These are phyloP conservation scores for Artemisia argyi DNA, from an alignment of 129 eudicot species.

Conservation along the genomic window DNA sequence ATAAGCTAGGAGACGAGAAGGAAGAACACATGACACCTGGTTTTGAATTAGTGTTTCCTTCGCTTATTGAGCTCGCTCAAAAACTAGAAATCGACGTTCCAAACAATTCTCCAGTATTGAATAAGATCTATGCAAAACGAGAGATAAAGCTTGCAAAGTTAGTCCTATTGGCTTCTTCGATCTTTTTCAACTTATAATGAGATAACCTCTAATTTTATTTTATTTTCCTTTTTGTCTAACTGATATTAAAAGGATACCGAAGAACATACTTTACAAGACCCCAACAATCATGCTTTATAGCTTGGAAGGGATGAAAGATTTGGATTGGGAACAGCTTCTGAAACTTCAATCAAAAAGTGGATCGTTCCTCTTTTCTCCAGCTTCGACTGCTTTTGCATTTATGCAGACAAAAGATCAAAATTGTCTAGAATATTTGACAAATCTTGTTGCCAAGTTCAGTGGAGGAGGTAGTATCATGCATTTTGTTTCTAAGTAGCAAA, in stretches of 20 bases:
- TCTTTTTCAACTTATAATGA: neutral
- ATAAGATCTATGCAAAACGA: neutral
- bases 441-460: too few species aligned
- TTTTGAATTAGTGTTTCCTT: neutral
- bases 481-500: neutral
- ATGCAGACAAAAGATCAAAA: too few species aligned
- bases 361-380: too few species aligned
- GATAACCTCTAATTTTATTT: neutral
- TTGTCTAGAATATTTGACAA: too few species aligned
- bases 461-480: too few species aligned
- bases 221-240: neutral
- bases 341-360: too few species aligned
- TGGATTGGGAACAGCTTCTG: neutral
- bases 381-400: too few species aligned
- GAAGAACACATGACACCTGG: neutral
- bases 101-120: neutral
- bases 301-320: slow-evolving; percentile 2
- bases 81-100: neutral
- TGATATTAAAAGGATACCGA: neutral
- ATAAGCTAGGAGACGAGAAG: neutral
- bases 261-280: neutral
- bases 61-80: neutral
- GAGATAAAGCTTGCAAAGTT: neutral
- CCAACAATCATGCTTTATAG: slow-evolving; percentile 1
- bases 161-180: neutral